Evolutionary conservation across 352 stramenopile genomes (phyloP).

Genomic region (Globisporangium emineosum): DNA sequence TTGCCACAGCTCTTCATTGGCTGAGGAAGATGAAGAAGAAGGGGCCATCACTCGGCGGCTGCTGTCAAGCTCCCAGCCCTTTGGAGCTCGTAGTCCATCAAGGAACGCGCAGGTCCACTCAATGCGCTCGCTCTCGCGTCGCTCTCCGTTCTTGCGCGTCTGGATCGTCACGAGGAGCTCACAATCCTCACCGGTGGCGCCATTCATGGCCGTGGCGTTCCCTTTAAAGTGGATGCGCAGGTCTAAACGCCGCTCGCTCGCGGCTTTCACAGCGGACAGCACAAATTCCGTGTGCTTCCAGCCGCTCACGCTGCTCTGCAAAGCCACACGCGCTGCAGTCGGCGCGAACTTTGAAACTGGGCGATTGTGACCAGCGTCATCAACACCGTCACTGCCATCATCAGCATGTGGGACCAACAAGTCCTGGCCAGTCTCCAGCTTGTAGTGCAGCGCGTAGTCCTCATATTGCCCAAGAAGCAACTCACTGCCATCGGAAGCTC

Average conservation of each 20-base stretch:
- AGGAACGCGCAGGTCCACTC: conserved; percentile 37
- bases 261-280: conserved; percentile 43
- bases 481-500: background rate
- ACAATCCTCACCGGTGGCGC: conserved; percentile 11
- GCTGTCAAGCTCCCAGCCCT: conserved; percentile 11
- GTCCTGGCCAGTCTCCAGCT: conserved; percentile 17
- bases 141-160: conserved; percentile 21
- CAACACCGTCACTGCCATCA: background rate
- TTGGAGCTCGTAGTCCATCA: conserved; percentile 2
- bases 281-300: conserved; percentile 40
- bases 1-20: conserved; percentile 18
- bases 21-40: background rate
- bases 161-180: conserved; percentile 37
- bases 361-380: background rate
- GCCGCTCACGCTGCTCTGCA: conserved; percentile 20
- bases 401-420: background rate
- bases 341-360: conserved; percentile 17
- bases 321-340: conserved; percentile 33
- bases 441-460: conserved; percentile 32
- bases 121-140: conserved; percentile 24
- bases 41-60: conserved; percentile 12
- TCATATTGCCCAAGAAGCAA: conserved; percentile 33
- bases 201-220: background rate
- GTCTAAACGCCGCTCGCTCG: conserved; percentile 17
- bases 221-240: conserved; percentile 24